Evolutionary conservation across 1,284 basidiomycete species (phyloP), one percentile per base, ranked within the genome.

Genomic region (Cutaneotrichosporon daszewskae): DNA sequence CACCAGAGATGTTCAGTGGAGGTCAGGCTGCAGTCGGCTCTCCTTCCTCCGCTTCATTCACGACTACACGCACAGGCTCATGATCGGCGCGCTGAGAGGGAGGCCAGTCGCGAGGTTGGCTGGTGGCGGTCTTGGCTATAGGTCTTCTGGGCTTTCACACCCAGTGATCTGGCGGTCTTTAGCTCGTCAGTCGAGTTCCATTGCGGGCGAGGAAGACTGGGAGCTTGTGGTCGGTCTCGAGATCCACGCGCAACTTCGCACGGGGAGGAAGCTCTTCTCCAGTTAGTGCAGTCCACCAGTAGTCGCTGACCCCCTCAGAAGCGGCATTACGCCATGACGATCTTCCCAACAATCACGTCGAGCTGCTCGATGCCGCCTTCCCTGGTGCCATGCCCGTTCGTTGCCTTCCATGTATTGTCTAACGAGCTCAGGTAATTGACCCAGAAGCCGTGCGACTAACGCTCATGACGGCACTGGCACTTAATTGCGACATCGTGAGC

Each of bases 171-270:
- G n/a, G n/a, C n/a, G n/a, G n/a, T n/a, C n/a, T n/a, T n/a, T n/a
- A n/a, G n/a, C n/a, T n/a, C n/a, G n/a, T n/a, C n/a, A n/a, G n/a
- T n/a, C n/a, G n/a, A n/a, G n/a, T n/a, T n/a, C n/a, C n/a, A n/a
- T 29, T 4, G 6, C 38, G 18, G 1, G 28, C 10, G 9, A 28
- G 11, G 50, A 51, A 14, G 85, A 80, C 8, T 92, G 86, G 86
- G 77, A 85, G 57, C 81, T 92, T 17, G 77, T 95, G 40, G 83
- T 98, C 34, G 95, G 95, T 19, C 84, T 98, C 36, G 94, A 98
- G 64, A 87, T 92, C 10, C 95, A 98, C 64, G 87, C 90, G 0
- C 94, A 98, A 69, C 80, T 98, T 58, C 86, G 85, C 66, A 84
- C 88, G 11, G 79, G 82, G 40, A 74, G 76, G 47, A 98, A 98